phyloP scores from a whole-genome alignment of 257 asterid genomes.

The Striga asiatica region DNA sequence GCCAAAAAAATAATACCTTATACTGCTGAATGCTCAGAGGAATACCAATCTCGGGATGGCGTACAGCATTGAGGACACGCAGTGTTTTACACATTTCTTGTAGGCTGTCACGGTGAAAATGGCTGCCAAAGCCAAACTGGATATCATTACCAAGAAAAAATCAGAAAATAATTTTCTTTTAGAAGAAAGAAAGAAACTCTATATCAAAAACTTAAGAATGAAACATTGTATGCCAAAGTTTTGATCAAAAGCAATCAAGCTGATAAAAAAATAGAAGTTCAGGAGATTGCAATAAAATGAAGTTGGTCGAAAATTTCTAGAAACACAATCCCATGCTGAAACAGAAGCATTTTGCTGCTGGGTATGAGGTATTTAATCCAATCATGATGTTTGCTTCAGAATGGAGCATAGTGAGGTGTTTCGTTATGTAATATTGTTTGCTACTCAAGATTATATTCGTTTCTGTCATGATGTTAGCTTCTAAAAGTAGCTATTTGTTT shows the following conservation, averaged over 20 bases:
- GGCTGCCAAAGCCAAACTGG: conserved; percentile 96
- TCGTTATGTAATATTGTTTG: neutral
- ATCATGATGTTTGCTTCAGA: neutral
- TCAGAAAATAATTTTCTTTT: conserved; percentile 37
- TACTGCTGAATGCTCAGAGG: conserved; percentile 93
- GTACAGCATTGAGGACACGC: conserved; percentile 87
- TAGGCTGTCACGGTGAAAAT: conserved; percentile 75
- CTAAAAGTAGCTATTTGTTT: neutral
- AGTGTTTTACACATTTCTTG: conserved; percentile 74
- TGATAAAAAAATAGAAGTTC: neutral
- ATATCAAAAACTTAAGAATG: conserved; percentile 4
- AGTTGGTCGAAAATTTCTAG: neutral
- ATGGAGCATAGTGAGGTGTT: neutral
- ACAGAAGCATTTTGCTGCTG: neutral
- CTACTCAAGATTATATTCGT: neutral
- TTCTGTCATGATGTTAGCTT: neutral
- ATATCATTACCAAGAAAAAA: conserved; percentile 67
- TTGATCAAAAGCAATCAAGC: conserved; percentile 9
- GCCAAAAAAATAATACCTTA: conserved; percentile 43
- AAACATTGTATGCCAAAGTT: neutral
- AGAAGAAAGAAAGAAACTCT: conserved; percentile 15
- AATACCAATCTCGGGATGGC: conserved; percentile 64
- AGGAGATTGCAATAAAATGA: neutral
- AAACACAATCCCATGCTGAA: neutral
- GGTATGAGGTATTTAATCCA: neutral